Base-by-base conservation (phyloP, 2,329 filamentous ascomycete genomes). In the Cladophialophora carrionii region DNA sequence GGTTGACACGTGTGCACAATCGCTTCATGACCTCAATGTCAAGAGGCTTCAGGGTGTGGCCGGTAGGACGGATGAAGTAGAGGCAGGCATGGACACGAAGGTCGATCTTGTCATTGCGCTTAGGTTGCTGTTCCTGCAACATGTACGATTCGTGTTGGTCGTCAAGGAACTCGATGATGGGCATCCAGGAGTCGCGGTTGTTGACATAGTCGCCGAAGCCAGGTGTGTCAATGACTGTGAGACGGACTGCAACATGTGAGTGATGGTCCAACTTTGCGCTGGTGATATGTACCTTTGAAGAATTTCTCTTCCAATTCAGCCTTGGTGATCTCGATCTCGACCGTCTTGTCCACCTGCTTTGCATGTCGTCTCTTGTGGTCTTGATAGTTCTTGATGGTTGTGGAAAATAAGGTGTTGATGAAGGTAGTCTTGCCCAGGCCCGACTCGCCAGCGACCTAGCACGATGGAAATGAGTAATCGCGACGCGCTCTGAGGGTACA, bases 21-120 rank as follows among this genome's bases (percentile, higher is more conserved):
- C 95, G 90, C 88, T 98, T 99, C 95, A 99, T 99, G 68, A 99
- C 95, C 84, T 99, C 95, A 75, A 99, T 99, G 78, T 99, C 95
- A 70, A 99, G 86, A 66, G 95, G 95, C 88, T 99, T 99, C 74
- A 99, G 83, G 73, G 94, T 97, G 85, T 99, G 95, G 77, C 95
- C 96, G 62, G 95, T 99, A 64, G 95, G 95, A 77, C 96, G 89
- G 80, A 99, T 98, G 83, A 99, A 99, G 88, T 99, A 99, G 78
- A 99, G 81, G 82, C 95, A 99, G 72, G 94, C 90, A 79, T 99
- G 95, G 72, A 99, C 96, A 83, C 95, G 93, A 75, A 99, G 90
- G 78, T 99, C 95, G 75, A 99, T 99, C 87, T 98, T 99, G 85
- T 99, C 95, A 76, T 90, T 89, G 76, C 95, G 92, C 81, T 92